Percentiles rank a stretch among this genome's conserved stretches.
These are phyloP conservation scores for Pulveroboletus sp. DNA, from an alignment of 1,284 basidiomycete genomes.

Conservation along the genomic window DNA sequence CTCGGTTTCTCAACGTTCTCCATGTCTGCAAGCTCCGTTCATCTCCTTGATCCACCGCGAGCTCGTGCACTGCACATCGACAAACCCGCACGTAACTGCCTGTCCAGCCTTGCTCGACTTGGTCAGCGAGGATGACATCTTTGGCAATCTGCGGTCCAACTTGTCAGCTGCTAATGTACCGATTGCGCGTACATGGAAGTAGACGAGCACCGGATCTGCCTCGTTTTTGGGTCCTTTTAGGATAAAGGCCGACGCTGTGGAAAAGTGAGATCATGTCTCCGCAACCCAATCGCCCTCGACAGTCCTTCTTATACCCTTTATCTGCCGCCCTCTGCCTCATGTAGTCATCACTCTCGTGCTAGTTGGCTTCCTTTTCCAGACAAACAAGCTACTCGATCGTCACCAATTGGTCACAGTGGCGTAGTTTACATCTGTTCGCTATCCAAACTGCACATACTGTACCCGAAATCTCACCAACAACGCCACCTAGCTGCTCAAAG, in stretches of 20 bases:
- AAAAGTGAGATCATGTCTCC: conserved; percentile 15
- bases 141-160: background rate
- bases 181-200: conserved; percentile 10
- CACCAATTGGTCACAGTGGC: conserved; percentile 20
- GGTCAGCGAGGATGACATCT: background rate
- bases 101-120: background rate
- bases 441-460: background rate
- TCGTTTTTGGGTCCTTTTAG: conserved; percentile 3
- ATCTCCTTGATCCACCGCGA: conserved; percentile 12
- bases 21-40: background rate
- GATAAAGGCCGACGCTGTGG: background rate
- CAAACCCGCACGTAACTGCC: conserved; percentile 7
- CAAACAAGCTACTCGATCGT: conserved; percentile 4
- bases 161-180: background rate
- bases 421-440: conserved; percentile 12
- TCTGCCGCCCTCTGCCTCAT: conserved; percentile 6
- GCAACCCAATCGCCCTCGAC: conserved; percentile 9
- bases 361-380: conserved; percentile 13
- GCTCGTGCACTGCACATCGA: background rate
- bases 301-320: background rate
- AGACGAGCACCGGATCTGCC: background rate
- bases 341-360: background rate
- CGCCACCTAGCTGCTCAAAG: conserved; percentile 18
- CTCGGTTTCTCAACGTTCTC: background rate
- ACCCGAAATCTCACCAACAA: conserved; percentile 14